These are phyloP conservation scores for Linnemannia elongata DNA, from an alignment of 192 early-diverging fungal genomes.

Conservation along the genomic window DNA sequence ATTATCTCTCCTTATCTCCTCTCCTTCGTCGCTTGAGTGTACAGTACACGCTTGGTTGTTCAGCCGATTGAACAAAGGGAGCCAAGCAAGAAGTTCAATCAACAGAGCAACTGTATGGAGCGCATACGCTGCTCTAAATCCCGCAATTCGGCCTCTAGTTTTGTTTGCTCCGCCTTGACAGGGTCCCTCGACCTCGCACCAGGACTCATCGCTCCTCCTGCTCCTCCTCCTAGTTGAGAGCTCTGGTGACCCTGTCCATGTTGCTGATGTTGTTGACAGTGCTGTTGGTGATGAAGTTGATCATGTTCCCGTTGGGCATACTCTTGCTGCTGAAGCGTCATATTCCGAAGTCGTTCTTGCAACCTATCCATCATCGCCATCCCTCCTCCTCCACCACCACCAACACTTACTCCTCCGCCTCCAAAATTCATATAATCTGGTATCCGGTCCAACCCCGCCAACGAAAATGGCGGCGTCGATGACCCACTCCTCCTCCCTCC, in stretches of 20 bases:
- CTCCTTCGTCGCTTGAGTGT: too few relatives aligned
- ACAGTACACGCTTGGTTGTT: too few relatives aligned
- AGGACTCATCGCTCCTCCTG: neutral
- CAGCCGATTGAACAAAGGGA: neutral
- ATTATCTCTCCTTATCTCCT: neutral
- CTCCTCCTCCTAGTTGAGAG: neutral
- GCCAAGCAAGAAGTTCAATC: neutral
- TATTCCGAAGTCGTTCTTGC: conserved; percentile 25
- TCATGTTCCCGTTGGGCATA: conserved; percentile 21
- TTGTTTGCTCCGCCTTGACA: conserved; percentile 34
- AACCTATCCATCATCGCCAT: conserved; percentile 42
- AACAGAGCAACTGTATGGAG: conserved; percentile 38
- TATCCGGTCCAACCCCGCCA: conserved; percentile 4
- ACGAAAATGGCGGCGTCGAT: neutral
- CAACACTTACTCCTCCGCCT: neutral
- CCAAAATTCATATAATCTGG: neutral
- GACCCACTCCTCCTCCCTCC: conserved; percentile 13
- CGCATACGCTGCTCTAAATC: conserved; percentile 44
- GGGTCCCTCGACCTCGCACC: conserved; percentile 19
- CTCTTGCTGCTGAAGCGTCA: conserved; percentile 35
- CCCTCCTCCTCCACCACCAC: conserved; percentile 5
- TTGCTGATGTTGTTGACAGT: neutral
- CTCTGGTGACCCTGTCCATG: neutral
- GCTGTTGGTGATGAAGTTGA: conserved; percentile 16
- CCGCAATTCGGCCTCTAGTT: conserved; percentile 33